Evolutionary conservation across 2,329 filamentous ascomycete genomes (phyloP).

Genomic region (Ascochyta clinopodiicola): DNA sequence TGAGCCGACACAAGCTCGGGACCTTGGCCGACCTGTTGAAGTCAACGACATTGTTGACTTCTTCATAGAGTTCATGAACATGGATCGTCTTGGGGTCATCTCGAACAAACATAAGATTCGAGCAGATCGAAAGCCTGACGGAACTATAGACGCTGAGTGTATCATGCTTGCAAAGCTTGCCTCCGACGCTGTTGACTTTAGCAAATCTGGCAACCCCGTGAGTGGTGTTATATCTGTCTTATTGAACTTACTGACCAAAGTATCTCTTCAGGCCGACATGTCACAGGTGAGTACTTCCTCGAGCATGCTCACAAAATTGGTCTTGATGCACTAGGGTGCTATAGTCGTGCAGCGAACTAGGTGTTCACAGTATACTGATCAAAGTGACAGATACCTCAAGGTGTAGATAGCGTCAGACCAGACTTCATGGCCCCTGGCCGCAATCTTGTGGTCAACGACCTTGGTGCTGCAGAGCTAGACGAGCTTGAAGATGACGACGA

Average conservation of each 20-base stretch:
- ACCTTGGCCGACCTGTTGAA: constrained; percentile 67
- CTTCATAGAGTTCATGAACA: constrained; percentile 66
- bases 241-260: neutral
- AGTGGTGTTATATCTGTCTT: neutral
- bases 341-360: too few species aligned
- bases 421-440: constrained; percentile 63
- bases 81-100: constrained; percentile 52
- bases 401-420: constrained; percentile 46
- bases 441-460: constrained; percentile 42
- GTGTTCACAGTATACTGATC: neutral
- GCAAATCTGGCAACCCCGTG: constrained; percentile 35
- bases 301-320: neutral
- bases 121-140: constrained; percentile 45
- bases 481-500: constrained; percentile 42
- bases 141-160: constrained; percentile 42
- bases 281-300: neutral
- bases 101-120: constrained; percentile 51
- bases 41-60: constrained; percentile 76
- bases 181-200: constrained; percentile 42
- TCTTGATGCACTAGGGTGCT: neutral
- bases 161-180: constrained; percentile 50
- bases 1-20: constrained; percentile 60
- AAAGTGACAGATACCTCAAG: constrained; percentile 18
- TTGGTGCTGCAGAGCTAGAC: constrained; percentile 31
- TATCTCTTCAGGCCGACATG: constrained; percentile 10